A percentile compares a stretch with the other conserved stretches of the same genome.
Conservation (phyloP, 306 rosid species). For the Dryas octopetala region DNA sequence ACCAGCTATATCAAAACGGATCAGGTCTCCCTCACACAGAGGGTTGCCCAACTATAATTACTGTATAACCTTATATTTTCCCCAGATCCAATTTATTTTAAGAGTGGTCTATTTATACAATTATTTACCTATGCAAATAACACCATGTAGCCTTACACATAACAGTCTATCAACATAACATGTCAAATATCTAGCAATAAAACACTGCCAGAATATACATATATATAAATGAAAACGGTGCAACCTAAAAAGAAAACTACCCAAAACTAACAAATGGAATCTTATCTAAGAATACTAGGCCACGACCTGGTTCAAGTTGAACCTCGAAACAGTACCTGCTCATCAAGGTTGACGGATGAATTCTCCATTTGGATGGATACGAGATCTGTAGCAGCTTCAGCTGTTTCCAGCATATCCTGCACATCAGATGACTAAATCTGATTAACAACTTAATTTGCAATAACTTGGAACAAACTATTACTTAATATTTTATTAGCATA, state of each 20-base stretch:
- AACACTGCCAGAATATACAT: not conserved
- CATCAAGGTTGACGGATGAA: conserved; percentile 44
- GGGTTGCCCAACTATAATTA: not conserved
- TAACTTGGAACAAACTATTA: not conserved
- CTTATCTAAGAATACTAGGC: not conserved
- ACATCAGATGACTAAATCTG: conserved; percentile 22
- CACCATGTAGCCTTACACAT: too few species aligned
- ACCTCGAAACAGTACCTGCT: conserved; percentile 43
- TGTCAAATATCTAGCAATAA: too few species aligned
- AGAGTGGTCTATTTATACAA: too few species aligned
- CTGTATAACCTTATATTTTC: not conserved
- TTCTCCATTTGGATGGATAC: conserved; percentile 51
- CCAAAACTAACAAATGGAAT: not conserved
- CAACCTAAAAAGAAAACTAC: not conserved
- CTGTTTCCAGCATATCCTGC: conserved; percentile 49
- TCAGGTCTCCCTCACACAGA: too few species aligned
- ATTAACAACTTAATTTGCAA: not conserved
- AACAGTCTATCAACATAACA: too few species aligned
- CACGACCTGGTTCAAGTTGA: not conserved
- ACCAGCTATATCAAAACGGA: not conserved
- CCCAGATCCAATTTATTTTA: not conserved
- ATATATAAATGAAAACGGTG: not conserved
- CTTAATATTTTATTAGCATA: too few species aligned
- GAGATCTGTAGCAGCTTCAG: conserved; percentile 37
- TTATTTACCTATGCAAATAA: too few species aligned